Conservation (phyloP, 306 rosid genomes). For the Lathyrus tuberosus region DNA sequence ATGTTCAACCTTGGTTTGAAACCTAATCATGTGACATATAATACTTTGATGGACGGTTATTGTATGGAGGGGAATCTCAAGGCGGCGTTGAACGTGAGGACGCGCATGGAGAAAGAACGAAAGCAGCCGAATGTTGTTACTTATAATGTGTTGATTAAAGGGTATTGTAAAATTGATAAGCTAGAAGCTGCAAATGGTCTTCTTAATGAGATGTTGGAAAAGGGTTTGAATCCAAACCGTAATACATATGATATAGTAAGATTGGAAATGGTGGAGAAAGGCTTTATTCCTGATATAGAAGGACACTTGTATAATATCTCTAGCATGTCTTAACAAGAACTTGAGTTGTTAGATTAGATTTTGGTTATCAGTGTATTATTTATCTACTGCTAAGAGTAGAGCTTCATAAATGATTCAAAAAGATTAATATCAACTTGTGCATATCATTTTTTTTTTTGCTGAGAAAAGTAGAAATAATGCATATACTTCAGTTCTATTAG, state of each 20-base stretch:
- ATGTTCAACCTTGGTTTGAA: slow-evolving; percentile 54
- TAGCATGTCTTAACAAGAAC: slow-evolving; percentile 42
- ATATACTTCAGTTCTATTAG: background rate
- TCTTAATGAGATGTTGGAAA: slow-evolving; percentile 89
- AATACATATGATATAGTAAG: slow-evolving; percentile 68
- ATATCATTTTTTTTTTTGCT: background rate
- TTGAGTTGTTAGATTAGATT: slow-evolving; percentile 24
- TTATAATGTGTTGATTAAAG: slow-evolving; percentile 66
- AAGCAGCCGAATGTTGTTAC: slow-evolving; percentile 60
- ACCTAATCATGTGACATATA: slow-evolving; percentile 69
- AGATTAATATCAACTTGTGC: slow-evolving; percentile 15
- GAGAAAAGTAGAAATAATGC: background rate
- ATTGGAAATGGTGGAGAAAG: slow-evolving; percentile 75
- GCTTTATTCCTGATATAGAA: slow-evolving; percentile 73
- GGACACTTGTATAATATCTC: slow-evolving; percentile 68
- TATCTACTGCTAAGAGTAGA: slow-evolving; percentile 23
- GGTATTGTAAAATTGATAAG: slow-evolving; percentile 61
- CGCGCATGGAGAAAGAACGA: slow-evolving; percentile 72
- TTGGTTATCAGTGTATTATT: slow-evolving; percentile 10
- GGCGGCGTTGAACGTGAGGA: slow-evolving; percentile 65
- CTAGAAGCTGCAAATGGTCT: slow-evolving; percentile 74
- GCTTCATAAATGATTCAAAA: too few relatives aligned
- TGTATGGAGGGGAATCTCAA: slow-evolving; percentile 64
- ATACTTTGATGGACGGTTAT: slow-evolving; percentile 72
- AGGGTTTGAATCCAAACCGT: slow-evolving; percentile 73